Conservation (phyloP, 139 green algal species). For the Volvox reticuliferus region DNA sequence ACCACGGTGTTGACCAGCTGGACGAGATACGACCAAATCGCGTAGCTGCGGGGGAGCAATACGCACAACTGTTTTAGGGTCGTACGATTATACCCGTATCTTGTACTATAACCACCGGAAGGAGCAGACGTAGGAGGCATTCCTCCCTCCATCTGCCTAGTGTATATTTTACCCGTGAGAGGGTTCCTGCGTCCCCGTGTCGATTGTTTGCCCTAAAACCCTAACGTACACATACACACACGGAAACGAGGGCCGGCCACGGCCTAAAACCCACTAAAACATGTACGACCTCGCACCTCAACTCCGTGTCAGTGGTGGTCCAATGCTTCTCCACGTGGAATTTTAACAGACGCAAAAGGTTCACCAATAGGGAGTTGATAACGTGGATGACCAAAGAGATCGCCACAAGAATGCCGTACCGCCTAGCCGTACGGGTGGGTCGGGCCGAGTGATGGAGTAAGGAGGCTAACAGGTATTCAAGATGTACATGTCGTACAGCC, state of each 20-base stretch:
- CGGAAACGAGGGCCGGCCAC: too few relatives aligned
- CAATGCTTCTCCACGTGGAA: slow-evolving; percentile 61
- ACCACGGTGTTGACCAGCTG: slow-evolving; percentile 39
- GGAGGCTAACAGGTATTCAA: too few relatives aligned
- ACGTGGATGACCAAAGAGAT: slow-evolving; percentile 52
- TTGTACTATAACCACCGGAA: too few relatives aligned
- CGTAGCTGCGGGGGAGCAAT: too few relatives aligned
- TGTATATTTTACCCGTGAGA: too few relatives aligned
- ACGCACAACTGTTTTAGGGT: not conserved
- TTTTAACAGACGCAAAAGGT: slow-evolving; percentile 47
- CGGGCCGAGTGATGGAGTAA: not conserved
- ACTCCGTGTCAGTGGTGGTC: slow-evolving; percentile 45
- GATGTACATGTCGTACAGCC: too few relatives aligned
- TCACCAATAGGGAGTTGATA: slow-evolving; percentile 61
- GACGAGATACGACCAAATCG: slow-evolving; percentile 30
- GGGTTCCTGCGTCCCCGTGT: too few relatives aligned
- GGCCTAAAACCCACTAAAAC: too few relatives aligned
- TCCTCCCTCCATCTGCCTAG: too few relatives aligned
- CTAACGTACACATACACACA: too few relatives aligned
- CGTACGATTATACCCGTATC: not conserved
- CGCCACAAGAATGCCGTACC: slow-evolving; percentile 5
- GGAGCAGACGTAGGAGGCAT: too few relatives aligned
- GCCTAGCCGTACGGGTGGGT: not conserved
- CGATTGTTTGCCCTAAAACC: too few relatives aligned
- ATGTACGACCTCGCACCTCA: slow-evolving; percentile 12